Evolutionary conservation across 2,329 filamentous ascomycete species (phyloP).

Genomic region (Trichophyton schoenleinii): DNA sequence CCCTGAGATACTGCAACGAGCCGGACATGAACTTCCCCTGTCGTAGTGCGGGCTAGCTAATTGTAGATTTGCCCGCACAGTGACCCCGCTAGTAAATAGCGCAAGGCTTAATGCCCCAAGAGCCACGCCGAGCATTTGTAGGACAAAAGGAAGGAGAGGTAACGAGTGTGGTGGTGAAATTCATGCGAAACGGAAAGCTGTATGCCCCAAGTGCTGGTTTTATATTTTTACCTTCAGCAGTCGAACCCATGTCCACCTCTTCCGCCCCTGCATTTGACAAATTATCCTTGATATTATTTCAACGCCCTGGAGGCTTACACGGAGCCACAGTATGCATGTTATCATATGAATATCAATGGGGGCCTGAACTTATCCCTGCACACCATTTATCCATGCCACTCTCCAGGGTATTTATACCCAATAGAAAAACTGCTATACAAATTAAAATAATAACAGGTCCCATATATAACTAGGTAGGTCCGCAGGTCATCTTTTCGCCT

Average conservation of each 20-base stretch:
- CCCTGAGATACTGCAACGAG: not conserved
- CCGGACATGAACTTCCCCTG: not conserved
- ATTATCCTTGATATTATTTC: not conserved
- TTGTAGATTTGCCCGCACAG: not conserved
- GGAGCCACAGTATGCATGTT: too few relatives aligned
- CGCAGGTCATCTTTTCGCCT: too few relatives aligned
- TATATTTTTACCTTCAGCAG: not conserved
- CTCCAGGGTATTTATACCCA: too few relatives aligned
- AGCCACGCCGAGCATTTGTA: not conserved
- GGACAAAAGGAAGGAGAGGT: too few relatives aligned
- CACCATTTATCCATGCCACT: too few relatives aligned
- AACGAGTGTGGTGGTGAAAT: not conserved
- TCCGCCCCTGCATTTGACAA: not conserved
- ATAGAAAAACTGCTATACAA: too few relatives aligned
- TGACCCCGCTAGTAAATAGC: not conserved
- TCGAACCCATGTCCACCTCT: not conserved
- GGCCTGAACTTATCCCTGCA: not conserved
- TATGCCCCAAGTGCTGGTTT: not conserved
- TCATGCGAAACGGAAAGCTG: not conserved
- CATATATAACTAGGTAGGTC: too few relatives aligned
- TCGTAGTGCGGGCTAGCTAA: not conserved
- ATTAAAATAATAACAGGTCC: too few relatives aligned
- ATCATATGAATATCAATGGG: too few relatives aligned
- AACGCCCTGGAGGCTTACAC: not conserved
- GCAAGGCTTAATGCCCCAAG: not conserved